phyloP scores from a whole-genome alignment of 202 grass and related monocot genomes.

The Schoenoplectus tabernaemontani region DNA sequence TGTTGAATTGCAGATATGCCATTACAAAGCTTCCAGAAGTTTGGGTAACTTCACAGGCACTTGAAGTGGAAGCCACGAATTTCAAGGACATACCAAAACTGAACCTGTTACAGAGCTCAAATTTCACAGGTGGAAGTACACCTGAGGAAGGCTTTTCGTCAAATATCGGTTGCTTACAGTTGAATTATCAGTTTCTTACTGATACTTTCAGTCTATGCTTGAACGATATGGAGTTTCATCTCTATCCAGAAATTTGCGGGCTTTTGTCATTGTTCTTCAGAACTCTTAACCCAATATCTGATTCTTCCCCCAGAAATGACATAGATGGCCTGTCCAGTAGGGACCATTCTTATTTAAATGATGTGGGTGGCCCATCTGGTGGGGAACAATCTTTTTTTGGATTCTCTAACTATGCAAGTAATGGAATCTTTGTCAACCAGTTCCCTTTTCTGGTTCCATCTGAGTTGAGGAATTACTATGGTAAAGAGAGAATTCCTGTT shows the following conservation, averaged over 20 bases:
- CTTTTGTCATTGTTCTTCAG: conserved; percentile 47
- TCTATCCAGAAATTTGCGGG: conserved; percentile 57
- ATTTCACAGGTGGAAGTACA: conserved; percentile 4
- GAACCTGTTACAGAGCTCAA: conserved; percentile 44
- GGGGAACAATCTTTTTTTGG: conserved; percentile 39
- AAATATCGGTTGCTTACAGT: conserved; percentile 44
- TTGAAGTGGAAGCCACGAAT: conserved; percentile 46
- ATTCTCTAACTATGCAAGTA: conserved; percentile 43
- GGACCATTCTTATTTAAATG: conserved; percentile 38
- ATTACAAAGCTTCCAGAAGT: conserved; percentile 43
- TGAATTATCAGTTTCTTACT: conserved; percentile 50
- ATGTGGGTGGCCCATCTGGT: conserved; percentile 15
- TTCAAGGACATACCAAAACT: conserved; percentile 33
- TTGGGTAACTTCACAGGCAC: conserved; percentile 36
- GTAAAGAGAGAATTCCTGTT: conserved; percentile 30
- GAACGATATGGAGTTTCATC: conserved; percentile 63
- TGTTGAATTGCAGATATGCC: conserved; percentile 56
- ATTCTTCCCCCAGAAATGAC: conserved; percentile 25
- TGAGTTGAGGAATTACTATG: conserved; percentile 29
- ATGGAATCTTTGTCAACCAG: conserved; percentile 43
- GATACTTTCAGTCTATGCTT: conserved; percentile 46
- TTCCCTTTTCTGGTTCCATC: conserved; percentile 60
- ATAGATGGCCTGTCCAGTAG: conserved; percentile 19
- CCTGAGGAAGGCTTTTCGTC: conserved; percentile 16
- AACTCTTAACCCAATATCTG: conserved; percentile 39